These are phyloP conservation scores for Plectranthus barbatus DNA, from an alignment of 257 asterid species.

Conservation along the genomic window DNA sequence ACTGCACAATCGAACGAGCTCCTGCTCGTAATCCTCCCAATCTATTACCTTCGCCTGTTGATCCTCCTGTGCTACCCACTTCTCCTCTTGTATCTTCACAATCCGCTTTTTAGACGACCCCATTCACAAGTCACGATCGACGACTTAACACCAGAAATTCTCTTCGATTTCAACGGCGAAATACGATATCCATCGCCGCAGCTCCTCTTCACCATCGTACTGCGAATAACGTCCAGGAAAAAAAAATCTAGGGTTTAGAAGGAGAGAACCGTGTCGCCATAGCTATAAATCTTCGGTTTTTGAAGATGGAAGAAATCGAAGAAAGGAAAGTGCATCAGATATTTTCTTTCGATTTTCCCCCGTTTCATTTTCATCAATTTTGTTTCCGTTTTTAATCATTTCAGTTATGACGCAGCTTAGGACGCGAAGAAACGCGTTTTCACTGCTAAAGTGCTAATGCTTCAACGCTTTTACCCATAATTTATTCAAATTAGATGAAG, in stretches of 20 bases:
- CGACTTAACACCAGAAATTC: conserved; percentile 3
- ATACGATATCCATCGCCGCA: conserved; percentile 24
- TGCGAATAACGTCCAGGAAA: conserved; percentile 13
- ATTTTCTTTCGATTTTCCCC: conserved; percentile 14
- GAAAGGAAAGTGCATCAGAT: conserved; percentile 17
- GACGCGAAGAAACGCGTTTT: neutral
- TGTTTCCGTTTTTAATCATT: neutral
- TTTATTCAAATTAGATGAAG: too few species aligned
- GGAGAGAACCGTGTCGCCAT: conserved; percentile 22
- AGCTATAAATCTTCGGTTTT: conserved; percentile 10
- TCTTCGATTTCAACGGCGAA: conserved; percentile 24
- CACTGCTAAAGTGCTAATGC: too few species aligned
- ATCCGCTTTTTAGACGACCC: conserved; percentile 36
- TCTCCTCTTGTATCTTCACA: conserved; percentile 34
- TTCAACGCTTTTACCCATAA: neutral
- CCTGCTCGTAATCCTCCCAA: conserved; percentile 94
- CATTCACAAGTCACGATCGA: conserved; percentile 37
- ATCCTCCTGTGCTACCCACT: conserved; percentile 24
- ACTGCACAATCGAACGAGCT: conserved; percentile 73
- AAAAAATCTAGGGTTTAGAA: conserved; percentile 34
- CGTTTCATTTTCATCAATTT: neutral
- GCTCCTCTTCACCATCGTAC: conserved; percentile 42
- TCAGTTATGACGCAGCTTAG: neutral
- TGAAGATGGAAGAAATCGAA: conserved; percentile 9
- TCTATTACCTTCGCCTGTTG: conserved; percentile 42